Conservation (phyloP, 75 land plant species). For the Selaginella tamariscina region DNA sequence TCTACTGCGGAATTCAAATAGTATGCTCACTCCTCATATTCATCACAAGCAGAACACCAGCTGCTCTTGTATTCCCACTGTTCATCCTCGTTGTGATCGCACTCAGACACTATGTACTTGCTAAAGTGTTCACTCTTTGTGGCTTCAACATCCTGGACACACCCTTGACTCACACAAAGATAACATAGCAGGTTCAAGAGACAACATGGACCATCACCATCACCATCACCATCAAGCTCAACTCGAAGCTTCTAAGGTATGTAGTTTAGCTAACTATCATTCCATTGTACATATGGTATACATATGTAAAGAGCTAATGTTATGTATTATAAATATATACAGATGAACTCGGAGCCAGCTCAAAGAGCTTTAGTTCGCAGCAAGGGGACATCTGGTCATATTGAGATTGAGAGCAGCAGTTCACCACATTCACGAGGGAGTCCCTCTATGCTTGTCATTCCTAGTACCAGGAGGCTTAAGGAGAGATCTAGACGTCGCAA, state of each 20-base stretch:
- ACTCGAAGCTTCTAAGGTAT: background rate
- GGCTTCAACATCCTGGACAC: conserved; percentile 6
- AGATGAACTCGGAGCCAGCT: too few relatives aligned
- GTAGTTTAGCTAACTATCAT: background rate
- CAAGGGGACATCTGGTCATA: too few relatives aligned
- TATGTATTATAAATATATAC: too few relatives aligned
- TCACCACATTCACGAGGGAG: conserved; percentile 5
- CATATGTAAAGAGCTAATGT: too few relatives aligned
- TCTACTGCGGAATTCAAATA: conserved; percentile 3
- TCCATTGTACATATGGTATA: too few relatives aligned
- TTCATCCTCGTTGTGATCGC: conserved; percentile 5
- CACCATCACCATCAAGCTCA: background rate
- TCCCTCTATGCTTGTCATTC: conserved; percentile 8
- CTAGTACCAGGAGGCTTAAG: conserved; percentile 12
- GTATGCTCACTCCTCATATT: background rate
- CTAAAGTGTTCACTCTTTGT: background rate
- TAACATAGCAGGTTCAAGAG: background rate
- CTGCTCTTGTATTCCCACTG: conserved; percentile 12
- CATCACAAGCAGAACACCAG: conserved; percentile 8
- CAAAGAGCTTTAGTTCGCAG: background rate
- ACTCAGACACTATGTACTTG: conserved; percentile 8
- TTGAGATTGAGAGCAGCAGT: conserved; percentile 1
- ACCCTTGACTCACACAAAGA: background rate
- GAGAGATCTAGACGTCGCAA: conserved; percentile 11
- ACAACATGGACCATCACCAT: background rate